Conservation (phyloP, 2,329 filamentous ascomycete genomes). For the Davidsoniella australis region DNA sequence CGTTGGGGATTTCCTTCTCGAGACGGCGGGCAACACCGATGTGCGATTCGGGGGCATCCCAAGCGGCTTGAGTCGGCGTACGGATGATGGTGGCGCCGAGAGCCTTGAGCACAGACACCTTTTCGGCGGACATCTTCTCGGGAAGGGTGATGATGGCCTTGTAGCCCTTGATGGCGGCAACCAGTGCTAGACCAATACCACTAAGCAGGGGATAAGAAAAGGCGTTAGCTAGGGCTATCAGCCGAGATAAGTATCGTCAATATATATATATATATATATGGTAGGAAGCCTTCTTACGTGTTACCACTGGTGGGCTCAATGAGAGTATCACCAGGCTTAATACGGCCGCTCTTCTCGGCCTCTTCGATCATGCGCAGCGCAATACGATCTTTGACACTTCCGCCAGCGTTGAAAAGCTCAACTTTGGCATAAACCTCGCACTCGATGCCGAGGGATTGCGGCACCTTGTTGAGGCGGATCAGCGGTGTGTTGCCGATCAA, state of each 20-base stretch:
- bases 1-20: constrained; percentile 90
- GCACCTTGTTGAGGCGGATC: constrained; percentile 82
- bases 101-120: constrained; percentile 85
- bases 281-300: constrained; percentile 33
- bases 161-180: constrained; percentile 92
- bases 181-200: constrained; percentile 85
- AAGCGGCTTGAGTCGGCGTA: constrained; percentile 89
- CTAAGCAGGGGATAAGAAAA: constrained; percentile 17
- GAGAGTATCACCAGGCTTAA: constrained; percentile 91
- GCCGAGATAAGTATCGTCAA: too few relatives aligned
- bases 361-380: constrained; percentile 95
- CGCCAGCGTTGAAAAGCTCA: constrained; percentile 86
- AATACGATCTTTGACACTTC: constrained; percentile 88
- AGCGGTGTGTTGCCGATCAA: constrained; percentile 95
- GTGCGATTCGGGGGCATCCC: constrained; percentile 86
- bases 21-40: constrained; percentile 85
- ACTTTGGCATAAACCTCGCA: constrained; percentile 81
- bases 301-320: constrained; percentile 98
- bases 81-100: constrained; percentile 94
- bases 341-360: constrained; percentile 76
- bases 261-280: not conserved
- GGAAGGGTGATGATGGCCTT: constrained; percentile 96
- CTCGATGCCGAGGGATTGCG: constrained; percentile 76
- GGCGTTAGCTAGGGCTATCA: not conserved
- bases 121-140: constrained; percentile 98